Evolutionary conservation across 2,329 filamentous ascomycete species (phyloP), one percentile per base, ranked within the genome.

Genomic region (Colletotrichum scovillei): DNA sequence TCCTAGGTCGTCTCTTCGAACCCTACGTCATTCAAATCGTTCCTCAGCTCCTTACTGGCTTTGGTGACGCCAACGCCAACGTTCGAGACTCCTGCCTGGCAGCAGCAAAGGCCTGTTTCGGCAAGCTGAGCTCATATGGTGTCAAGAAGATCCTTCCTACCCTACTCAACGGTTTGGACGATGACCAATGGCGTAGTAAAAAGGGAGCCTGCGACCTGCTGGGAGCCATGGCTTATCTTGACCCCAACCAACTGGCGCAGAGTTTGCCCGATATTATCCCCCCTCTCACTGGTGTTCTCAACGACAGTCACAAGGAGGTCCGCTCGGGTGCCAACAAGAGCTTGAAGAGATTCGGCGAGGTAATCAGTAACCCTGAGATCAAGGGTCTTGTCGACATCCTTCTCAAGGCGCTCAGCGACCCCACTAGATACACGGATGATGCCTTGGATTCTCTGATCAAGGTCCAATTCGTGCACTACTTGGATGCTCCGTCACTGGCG

Each of bases 221-320:
- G 16, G 97, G 97, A 81, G 97, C 97, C 75, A 99, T 99, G 97
- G 97, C 97, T 5, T 99, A 99, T 81, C 90, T 99, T 38, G 97
- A 98, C 81, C 96, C 97, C 8, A 94, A 98, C 76, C 97, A 99
- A 82, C 89, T 99, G 22, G 95, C 97, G 1, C 89, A 93, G 77
- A 98, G 95, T 81, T 86, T 99, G 78, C 97, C 97, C 2, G 95
- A 97, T 69, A 99, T 99, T 77, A 99, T 99, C 77, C 97, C 97
- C 30, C 96, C 97, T 19, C 88, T 99, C 70, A 98, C 97, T 1
- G 92, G 93, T 58, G 97, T 98, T 4, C 86, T 99, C 72, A 99
- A 98, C 77, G 97, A 99, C 85, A 98, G 94, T 79, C 97, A 99
- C 85, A 99, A 99, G 83, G 97, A 99, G 84, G 97, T 99, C 38